Base-by-base conservation (phyloP, 768 basidiomycete species). In the Kwoniella pini region DNA sequence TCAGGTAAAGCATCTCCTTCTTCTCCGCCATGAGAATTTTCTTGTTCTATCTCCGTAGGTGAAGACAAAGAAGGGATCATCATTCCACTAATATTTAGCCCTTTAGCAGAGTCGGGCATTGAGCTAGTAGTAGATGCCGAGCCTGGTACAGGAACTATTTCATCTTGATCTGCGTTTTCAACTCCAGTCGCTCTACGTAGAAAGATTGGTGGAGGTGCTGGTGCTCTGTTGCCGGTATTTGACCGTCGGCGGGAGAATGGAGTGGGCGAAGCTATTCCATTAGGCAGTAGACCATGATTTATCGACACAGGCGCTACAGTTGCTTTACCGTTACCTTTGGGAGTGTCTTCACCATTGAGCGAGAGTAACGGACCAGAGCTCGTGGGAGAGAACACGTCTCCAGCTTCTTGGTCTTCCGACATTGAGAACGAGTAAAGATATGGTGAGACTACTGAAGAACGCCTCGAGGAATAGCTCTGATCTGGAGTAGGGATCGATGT, bases 131-230 rank as follows among this genome's bases (percentile, higher is more conserved):
- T 42, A 19, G 48, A 45, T 13, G 62, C 43, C 33, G 67, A 57
- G 15, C 48, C 44, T 15, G 59, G 54, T 17, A 51, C 22, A 13
- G 50, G 45, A 0, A 64, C 38, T 15, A 49, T 53, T 33, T 57
- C 54, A 28, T 43, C 54, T 24, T 36, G 24, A 19, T 43, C 43
- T 28, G 31, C 28, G n/a, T 57, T 36, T 24, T n/a, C 38, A 2
- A 62, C 9, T 21, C 65, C 68, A 2, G 69, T 71, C 3, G 69
- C 60, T 50, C 62, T 48, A 22, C 70, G 70, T 9, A 72, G 57
- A 13, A 72, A 45, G 45, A 72, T 72, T 0, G 70, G 67, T 0
- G 70, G 70, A n/a, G 70, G 70, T 1, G 64, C 45, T 4, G 65
- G 57, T 5, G 70, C 70, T 17, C 70, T 60, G n/a, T 54, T 22